Percentiles rank a stretch among this genome's conserved stretches.
Evolutionary conservation across 306 rosid species (phyloP).

Genomic region (Cicer pinnatifidum): DNA sequence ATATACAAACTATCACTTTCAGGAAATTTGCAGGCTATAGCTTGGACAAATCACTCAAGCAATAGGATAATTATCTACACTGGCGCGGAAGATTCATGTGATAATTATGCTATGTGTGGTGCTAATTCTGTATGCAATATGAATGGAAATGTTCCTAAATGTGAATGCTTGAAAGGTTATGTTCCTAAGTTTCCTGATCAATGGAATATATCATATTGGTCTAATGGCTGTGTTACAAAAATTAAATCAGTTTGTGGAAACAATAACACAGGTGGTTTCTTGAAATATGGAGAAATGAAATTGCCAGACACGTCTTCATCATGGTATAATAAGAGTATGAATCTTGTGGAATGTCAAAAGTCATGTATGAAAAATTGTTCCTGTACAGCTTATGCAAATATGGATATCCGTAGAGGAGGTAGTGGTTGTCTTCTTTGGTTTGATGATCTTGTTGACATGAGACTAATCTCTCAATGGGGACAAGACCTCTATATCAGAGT

Average conservation of each 20-base stretch:
- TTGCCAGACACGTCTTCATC: conserved; percentile 47
- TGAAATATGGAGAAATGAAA: conserved; percentile 10
- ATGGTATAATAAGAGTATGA: conserved; percentile 21
- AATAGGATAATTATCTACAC: not conserved
- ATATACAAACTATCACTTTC: conserved; percentile 8
- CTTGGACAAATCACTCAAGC: not conserved
- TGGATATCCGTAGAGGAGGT: conserved; percentile 31
- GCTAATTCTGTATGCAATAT: conserved; percentile 20
- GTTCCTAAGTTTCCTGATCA: no score
- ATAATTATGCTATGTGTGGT: conserved; percentile 30
- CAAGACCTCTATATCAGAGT: conserved; percentile 49
- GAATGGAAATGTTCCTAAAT: conserved; percentile 22
- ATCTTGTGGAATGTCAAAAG: conserved; percentile 35
- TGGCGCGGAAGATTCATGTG: conserved; percentile 13
- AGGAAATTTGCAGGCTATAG: not conserved
- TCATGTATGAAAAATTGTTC: conserved; percentile 41
- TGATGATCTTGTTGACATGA: conserved; percentile 22
- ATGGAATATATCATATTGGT: no score
- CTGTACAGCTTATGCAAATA: conserved; percentile 42
- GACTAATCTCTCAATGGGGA: conserved; percentile 30
- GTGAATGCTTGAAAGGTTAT: conserved; percentile 22
- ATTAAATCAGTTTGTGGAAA: not conserved
- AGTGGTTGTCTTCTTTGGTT: conserved; percentile 53
- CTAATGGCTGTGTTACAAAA: conserved; percentile 21
- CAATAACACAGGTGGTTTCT: conserved; percentile 11